Evolutionary conservation across 2,329 filamentous ascomycete species (phyloP).

Genomic region (Huntiella decipiens): DNA sequence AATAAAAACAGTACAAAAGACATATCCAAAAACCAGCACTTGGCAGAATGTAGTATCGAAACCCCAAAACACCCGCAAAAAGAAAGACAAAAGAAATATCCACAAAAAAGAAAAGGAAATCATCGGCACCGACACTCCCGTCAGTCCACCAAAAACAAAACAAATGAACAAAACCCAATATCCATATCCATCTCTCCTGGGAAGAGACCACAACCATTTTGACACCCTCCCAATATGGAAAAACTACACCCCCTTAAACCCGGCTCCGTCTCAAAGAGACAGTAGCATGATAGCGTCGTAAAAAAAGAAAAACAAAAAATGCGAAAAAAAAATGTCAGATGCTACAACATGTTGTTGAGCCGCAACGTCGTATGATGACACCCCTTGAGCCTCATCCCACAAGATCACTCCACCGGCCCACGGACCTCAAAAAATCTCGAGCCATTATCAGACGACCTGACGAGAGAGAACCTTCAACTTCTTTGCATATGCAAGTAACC

Average conservation of each 20-base stretch:
- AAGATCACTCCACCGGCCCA: no score
- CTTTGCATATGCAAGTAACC: not conserved
- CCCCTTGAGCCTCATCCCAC: not conserved
- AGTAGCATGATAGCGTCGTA: not conserved
- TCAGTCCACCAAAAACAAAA: not conserved
- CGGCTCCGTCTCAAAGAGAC: not conserved
- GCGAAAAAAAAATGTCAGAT: not conserved
- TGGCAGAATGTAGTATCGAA: not conserved
- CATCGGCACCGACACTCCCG: not conserved
- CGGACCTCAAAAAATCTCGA: not conserved
- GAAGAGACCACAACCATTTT: not conserved
- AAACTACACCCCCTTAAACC: no score
- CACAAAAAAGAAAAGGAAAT: not conserved
- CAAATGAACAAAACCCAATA: not conserved
- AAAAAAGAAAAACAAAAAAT: not conserved
- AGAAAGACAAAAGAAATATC: not conserved
- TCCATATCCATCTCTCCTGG: slow-evolving; percentile 2
- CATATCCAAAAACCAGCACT: not conserved
- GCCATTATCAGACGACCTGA: slow-evolving; percentile 6
- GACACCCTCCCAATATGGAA: no score
- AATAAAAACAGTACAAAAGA: not conserved
- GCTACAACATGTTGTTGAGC: slow-evolving; percentile 1
- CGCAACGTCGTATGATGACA: slow-evolving; percentile 1
- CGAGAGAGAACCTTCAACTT: not conserved
- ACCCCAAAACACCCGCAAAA: not conserved